A percentile compares a stretch with the other conserved stretches of the same genome.
phyloP scores from a whole-genome alignment of 2,329 filamentous ascomycete genomes.

The Fusarium luffae region DNA sequence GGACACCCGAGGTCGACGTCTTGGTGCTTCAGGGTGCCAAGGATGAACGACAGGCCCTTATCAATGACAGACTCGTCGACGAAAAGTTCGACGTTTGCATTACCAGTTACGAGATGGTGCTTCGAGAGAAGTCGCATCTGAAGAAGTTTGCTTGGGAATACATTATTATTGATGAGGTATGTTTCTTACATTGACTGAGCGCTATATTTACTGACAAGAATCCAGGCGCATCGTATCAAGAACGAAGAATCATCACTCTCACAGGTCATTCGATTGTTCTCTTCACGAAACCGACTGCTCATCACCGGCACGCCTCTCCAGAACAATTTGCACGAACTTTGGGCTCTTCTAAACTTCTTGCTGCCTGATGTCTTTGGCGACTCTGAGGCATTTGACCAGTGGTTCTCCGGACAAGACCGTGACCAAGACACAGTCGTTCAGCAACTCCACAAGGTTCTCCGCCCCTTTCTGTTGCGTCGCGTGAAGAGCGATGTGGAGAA shows the following conservation, averaged over 20 bases:
- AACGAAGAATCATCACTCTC: conserved; percentile 98
- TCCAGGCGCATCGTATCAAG: conserved; percentile 89
- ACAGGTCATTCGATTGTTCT: conserved; percentile 95
- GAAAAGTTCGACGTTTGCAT: conserved; percentile 98
- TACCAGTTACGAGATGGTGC: conserved; percentile 98
- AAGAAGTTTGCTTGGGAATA: conserved; percentile 99
- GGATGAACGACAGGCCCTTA: conserved; percentile 88
- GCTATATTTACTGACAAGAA: conserved; percentile 25
- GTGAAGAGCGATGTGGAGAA: conserved; percentile 99
- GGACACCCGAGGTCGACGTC: conserved; percentile 96
- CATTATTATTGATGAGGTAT: conserved; percentile 92
- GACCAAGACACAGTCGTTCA: conserved; percentile 97
- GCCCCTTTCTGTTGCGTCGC: conserved; percentile 92
- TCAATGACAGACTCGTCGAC: conserved; percentile 89
- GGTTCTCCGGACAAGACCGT: conserved; percentile 91
- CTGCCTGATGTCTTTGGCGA: conserved; percentile 99
- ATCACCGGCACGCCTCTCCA: conserved; percentile 97
- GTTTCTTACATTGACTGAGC: background rate
- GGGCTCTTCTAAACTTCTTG: conserved; percentile 96
- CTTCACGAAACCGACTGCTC: conserved; percentile 91
- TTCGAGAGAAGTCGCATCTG: conserved; percentile 91
- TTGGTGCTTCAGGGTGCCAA: conserved; percentile 94
- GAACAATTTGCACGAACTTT: conserved; percentile 97
- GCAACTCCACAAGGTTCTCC: conserved; percentile 91
- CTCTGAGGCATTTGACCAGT: conserved; percentile 95